Base-by-base conservation (phyloP, 176 grass and related monocot species). In the Carex kokanica region DNA sequence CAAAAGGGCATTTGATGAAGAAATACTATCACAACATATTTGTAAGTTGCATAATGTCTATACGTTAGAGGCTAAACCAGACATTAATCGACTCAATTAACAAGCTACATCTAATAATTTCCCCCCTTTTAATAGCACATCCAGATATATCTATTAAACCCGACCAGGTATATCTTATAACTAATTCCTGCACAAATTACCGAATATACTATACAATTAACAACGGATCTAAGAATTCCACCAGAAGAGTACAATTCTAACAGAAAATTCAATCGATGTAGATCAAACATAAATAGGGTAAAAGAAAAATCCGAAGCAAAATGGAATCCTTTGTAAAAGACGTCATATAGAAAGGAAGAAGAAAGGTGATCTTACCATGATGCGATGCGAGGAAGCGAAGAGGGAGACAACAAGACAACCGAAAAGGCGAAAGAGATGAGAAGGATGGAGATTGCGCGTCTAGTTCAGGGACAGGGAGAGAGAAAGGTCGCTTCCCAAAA, bases 311-410 rank as follows among this genome's bases (percentile, higher is more conserved):
- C 72, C 12, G 31, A 62, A 80, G 56, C 16, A 41, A 80, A 18
- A 61, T 41, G 8, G 40, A 24, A 62, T 6, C 52, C 49, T 9
- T 58, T 31, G 17, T 32, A 18, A 78, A 12, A 71, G 53, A 58
- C 2, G 10, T 1, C 74, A 34, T 16, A 32, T 15, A 55, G 25
- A 78, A 31, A 51, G 0, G 21, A 47, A 77, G 14, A 15, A 55
- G 17, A 78, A 78, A 55, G 21, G 5, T 29, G 78, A 81, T 81
- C 57, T 81, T 63, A 81, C 78, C 78, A 81, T 81, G 78, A 23
- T 45, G 54, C 78, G 78, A 63, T 16, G 78, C 59, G 55, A 36
- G 31, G 62, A 62, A 81, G 31, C 18, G 78, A 63, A 36, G 11
- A 23, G 4, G 9, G 51, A 55, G 55, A 15, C 0, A 23, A 40